phyloP scores from a whole-genome alignment of 441 rosid species.

The Pelargonium myrrhifolium region DNA sequence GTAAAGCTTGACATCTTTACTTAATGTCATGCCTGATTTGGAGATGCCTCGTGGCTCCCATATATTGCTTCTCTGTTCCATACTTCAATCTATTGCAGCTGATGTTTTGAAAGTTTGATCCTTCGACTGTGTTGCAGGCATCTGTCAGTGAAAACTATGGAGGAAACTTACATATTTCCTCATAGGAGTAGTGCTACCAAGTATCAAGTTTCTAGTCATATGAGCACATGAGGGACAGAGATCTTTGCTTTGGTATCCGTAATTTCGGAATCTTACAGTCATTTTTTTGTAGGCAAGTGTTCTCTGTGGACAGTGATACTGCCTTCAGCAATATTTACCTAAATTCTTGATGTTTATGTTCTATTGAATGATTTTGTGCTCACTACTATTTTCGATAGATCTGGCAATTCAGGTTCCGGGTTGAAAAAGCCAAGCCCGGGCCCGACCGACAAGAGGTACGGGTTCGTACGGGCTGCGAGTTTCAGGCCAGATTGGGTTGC shows the following conservation, averaged over 20 bases:
- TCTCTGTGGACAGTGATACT: neutral
- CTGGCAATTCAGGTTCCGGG: too few relatives aligned
- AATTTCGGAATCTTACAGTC: neutral
- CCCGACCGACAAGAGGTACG: too few relatives aligned
- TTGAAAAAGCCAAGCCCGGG: too few relatives aligned
- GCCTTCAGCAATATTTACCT: neutral
- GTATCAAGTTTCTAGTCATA: neutral
- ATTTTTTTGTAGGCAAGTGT: slow-evolving; percentile 1
- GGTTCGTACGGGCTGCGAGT: too few relatives aligned
- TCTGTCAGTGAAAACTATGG: slow-evolving; percentile 59
- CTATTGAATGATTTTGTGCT: too few relatives aligned
- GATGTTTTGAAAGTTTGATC: too few relatives aligned
- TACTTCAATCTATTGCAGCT: neutral
- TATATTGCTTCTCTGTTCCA: neutral
- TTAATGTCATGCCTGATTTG: neutral
- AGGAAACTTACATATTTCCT: slow-evolving; percentile 45
- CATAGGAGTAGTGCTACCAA: slow-evolving; percentile 9
- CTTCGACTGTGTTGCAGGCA: slow-evolving; percentile 29
- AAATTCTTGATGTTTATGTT: too few relatives aligned
- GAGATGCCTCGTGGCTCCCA: slow-evolving; percentile 1
- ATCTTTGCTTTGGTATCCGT: neutral
- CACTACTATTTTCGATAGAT: neutral
- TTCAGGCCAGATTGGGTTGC: neutral
- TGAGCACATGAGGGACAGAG: neutral
- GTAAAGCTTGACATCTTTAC: slow-evolving; percentile 13